Percentiles rank a stretch among this genome's conserved stretches.
Evolutionary conservation across 78 protist species (phyloP).

Genomic region (Dictyostelium capitatum): DNA sequence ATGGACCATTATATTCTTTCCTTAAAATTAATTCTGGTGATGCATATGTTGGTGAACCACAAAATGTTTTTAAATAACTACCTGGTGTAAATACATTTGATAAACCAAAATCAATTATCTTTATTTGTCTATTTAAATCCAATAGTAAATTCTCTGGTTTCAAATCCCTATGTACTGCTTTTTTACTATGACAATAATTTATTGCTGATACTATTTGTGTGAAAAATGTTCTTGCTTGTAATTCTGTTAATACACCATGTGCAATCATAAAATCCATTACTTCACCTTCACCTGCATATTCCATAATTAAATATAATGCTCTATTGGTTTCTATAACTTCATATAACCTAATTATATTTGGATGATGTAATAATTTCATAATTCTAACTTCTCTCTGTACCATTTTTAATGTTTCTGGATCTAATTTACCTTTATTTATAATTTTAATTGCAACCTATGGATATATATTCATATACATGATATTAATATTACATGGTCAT

Average conservation of each 20-base stretch:
- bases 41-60: slow-evolving; percentile 94
- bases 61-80: slow-evolving; percentile 88
- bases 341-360: slow-evolving; percentile 84
- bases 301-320: slow-evolving; percentile 84
- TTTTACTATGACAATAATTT: slow-evolving; percentile 88
- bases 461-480: no score
- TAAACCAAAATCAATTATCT: slow-evolving; percentile 96
- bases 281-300: slow-evolving; percentile 93
- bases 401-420: slow-evolving; percentile 71
- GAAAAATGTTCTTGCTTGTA: slow-evolving; percentile 90
- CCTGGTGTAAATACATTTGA: slow-evolving; percentile 86
- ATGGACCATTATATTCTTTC: slow-evolving; percentile 90
- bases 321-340: slow-evolving; percentile 83
- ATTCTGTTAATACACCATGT: slow-evolving; percentile 84
- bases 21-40: slow-evolving; percentile 91
- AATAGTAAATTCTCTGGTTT: slow-evolving; percentile 95
- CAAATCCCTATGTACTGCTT: slow-evolving; percentile 86
- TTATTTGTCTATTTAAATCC: slow-evolving; percentile 91
- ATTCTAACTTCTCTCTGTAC: slow-evolving; percentile 86
- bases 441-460: slow-evolving; percentile 87
- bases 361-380: slow-evolving; percentile 81
- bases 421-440: slow-evolving; percentile 75
- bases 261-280: slow-evolving; percentile 92
- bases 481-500: background rate
- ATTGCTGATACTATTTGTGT: slow-evolving; percentile 89